Conservation (phyloP, 1,284 basidiomycete genomes). For the Leccinum colubrinum region DNA sequence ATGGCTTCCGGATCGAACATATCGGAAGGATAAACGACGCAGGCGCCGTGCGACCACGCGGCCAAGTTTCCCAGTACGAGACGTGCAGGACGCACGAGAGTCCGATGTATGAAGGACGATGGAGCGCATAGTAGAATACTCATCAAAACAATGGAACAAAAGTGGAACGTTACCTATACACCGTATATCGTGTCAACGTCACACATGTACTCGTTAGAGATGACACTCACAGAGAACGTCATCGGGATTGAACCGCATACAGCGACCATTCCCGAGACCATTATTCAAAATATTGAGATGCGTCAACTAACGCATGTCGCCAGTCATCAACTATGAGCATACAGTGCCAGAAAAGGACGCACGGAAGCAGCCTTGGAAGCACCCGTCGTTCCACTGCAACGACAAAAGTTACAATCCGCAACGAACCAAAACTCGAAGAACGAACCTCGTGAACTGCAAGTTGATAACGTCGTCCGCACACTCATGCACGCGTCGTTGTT, state of each 20-base stretch:
- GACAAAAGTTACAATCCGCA: conserved; percentile 4
- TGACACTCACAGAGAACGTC: conserved; percentile 63
- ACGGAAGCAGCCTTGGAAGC: conserved; percentile 78
- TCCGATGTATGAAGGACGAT: conserved; percentile 8
- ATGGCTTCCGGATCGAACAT: conserved; percentile 62
- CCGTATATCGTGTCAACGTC: not conserved
- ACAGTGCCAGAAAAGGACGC: conserved; percentile 20
- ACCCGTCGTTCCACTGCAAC: conserved; percentile 72
- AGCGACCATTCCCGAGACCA: conserved; percentile 64
- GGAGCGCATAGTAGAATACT: conserved; percentile 38
- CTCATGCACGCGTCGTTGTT: conserved; percentile 24
- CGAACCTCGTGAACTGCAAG: conserved; percentile 79
- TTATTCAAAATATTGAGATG: conserved; percentile 82
- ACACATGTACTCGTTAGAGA: not conserved
- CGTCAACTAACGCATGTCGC: conserved; percentile 50
- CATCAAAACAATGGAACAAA: conserved; percentile 86
- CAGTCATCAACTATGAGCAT: not conserved
- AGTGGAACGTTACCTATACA: conserved; percentile 72
- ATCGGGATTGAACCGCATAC: conserved; percentile 62
- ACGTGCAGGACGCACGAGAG: conserved; percentile 40
- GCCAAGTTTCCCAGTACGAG: conserved; percentile 82
- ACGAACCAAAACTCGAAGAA: not conserved
- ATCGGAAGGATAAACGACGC: conserved; percentile 73
- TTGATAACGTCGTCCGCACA: conserved; percentile 58
- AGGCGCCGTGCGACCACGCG: conserved; percentile 72